A percentile compares a stretch with the other conserved stretches of the same genome.
These are phyloP conservation scores for Aspergillus wentii DNA, from an alignment of 495 filamentous ascomycete species.

Conservation along the genomic window DNA sequence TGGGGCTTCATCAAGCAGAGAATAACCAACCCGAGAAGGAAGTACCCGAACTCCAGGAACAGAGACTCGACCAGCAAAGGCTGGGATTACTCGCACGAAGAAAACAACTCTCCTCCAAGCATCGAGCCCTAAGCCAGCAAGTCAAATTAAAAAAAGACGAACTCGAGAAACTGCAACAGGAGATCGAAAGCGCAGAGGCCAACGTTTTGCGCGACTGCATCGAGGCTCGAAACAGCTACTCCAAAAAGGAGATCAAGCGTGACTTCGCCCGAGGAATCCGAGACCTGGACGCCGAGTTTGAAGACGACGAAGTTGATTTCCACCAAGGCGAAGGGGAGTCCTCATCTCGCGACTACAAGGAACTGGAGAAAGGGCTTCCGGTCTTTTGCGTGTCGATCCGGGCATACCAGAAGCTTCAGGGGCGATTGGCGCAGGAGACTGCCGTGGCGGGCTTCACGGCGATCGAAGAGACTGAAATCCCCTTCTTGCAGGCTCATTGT, in stretches of 20 bases:
- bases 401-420: constrained; percentile 56
- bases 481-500: constrained; percentile 52
- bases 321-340: constrained; percentile 34
- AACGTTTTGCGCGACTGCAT: constrained; percentile 33
- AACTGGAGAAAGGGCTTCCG: constrained; percentile 45
- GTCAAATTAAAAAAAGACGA: not conserved
- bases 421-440: constrained; percentile 45
- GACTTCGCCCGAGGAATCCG: constrained; percentile 55
- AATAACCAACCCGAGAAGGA: no score
- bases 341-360: constrained; percentile 51
- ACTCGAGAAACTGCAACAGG: not conserved
- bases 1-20: no score
- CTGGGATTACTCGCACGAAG: no score
- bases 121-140: not conserved
- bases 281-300: constrained; percentile 47
- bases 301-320: constrained; percentile 36
- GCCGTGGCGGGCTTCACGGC: constrained; percentile 41
- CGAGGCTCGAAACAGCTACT: constrained; percentile 48
- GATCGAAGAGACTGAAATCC: constrained; percentile 51
- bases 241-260: constrained; percentile 43
- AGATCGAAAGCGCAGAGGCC: not conserved
- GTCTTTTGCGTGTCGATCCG: constrained; percentile 59
- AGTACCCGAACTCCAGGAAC: no score
- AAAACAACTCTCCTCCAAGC: constrained; percentile 30
- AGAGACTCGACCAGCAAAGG: no score